Percentiles rank a stretch among this genome's conserved stretches.
phyloP scores from a whole-genome alignment of 2,329 filamentous ascomycete genomes.

The Fusarium sp. region DNA sequence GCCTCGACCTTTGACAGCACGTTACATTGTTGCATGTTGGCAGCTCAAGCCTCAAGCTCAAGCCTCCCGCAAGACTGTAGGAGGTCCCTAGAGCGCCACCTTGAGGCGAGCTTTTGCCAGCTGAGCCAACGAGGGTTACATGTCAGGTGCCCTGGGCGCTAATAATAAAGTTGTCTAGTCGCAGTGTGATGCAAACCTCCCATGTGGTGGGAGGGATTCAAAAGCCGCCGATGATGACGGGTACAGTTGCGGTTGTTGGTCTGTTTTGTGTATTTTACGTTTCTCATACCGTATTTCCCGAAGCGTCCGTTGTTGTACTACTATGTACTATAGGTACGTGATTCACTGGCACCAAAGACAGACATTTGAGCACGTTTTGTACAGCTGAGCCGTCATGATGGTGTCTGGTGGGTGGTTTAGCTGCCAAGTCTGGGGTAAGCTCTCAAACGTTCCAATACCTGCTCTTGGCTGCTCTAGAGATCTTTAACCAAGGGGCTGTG shows the following conservation, averaged over 20 bases:
- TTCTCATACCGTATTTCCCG: neutral
- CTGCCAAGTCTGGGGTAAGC: slow-evolving; percentile 13
- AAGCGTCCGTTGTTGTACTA: neutral
- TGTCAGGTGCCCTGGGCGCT: slow-evolving; percentile 24
- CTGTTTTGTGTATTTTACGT: neutral
- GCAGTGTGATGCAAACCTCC: slow-evolving; percentile 10
- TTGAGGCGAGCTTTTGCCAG: neutral
- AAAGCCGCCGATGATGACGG: slow-evolving; percentile 26
- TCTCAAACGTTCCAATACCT: neutral
- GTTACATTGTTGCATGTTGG: slow-evolving; percentile 6
- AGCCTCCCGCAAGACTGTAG: neutral
- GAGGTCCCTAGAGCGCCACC: slow-evolving; percentile 21
- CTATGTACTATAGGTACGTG: too few species aligned
- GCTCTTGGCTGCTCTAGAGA: neutral
- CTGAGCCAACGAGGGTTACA: slow-evolving; percentile 23
- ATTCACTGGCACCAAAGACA: slow-evolving; percentile 20
- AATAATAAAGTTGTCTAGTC: slow-evolving; percentile 31
- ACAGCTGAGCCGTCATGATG: slow-evolving; percentile 39
- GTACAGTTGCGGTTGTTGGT: slow-evolving; percentile 5
- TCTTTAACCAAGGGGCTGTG: neutral
- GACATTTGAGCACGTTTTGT: slow-evolving; percentile 8
- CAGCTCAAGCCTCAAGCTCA: slow-evolving; percentile 4
- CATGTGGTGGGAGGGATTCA: slow-evolving; percentile 20
- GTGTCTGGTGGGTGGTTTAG: slow-evolving; percentile 16
- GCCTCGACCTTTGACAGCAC: slow-evolving; percentile 16